Evolutionary conservation across 306 rosid genomes (phyloP).

Genomic region (Castanospermum australe): DNA sequence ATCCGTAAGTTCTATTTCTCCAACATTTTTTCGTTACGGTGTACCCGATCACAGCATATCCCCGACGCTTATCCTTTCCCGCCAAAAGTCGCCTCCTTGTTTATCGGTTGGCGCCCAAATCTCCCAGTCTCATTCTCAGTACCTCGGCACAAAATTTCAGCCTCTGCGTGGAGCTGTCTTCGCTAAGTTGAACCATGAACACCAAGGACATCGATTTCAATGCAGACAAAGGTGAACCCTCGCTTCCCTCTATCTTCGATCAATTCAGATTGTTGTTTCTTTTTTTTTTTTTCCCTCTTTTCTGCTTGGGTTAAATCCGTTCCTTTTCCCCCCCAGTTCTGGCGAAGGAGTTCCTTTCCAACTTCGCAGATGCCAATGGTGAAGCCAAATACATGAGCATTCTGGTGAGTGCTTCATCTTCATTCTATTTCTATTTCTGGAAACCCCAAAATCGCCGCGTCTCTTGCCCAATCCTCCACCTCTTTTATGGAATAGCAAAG

Average conservation of each 20-base stretch:
- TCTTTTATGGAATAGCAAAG: background rate
- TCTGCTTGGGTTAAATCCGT: background rate
- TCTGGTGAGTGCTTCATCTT: slow-evolving; percentile 48
- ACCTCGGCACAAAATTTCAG: background rate
- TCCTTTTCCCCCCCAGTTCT: slow-evolving; percentile 40
- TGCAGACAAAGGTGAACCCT: slow-evolving; percentile 64
- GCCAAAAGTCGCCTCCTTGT: slow-evolving; percentile 52
- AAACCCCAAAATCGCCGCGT: slow-evolving; percentile 23
- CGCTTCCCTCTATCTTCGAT: background rate
- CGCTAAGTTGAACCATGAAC: slow-evolving; percentile 41
- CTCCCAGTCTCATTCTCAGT: background rate
- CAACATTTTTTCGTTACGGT: background rate
- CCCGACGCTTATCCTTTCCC: slow-evolving; percentile 48
- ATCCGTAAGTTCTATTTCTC: background rate
- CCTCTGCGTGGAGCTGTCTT: slow-evolving; percentile 12
- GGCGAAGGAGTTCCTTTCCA: slow-evolving; percentile 78
- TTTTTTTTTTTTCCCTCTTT: background rate
- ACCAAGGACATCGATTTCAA: slow-evolving; percentile 52
- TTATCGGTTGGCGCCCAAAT: slow-evolving; percentile 63
- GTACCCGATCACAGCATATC: background rate
- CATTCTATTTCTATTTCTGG: background rate
- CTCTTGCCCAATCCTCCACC: background rate
- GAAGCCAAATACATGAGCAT: slow-evolving; percentile 75
- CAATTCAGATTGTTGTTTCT: background rate
- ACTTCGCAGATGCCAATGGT: slow-evolving; percentile 68